Conservation (phyloP, 345 rosid genomes). For the Rhizophora apiculata region DNA sequence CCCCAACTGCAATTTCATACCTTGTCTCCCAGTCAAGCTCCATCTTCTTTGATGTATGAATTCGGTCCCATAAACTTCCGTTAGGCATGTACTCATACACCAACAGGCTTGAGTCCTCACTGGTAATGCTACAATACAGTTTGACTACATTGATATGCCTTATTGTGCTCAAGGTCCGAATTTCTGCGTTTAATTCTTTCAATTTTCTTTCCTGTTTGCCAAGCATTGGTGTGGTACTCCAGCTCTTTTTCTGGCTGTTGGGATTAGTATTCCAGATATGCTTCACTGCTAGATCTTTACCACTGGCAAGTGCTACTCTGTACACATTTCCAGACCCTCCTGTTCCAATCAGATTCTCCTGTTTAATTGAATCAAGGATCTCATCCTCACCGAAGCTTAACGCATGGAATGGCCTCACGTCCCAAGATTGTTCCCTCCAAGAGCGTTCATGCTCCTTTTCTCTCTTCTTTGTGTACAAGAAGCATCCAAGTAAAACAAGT, state of each 20-base stretch:
- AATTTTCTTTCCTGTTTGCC: constrained; percentile 37
- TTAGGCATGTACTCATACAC: constrained; percentile 92
- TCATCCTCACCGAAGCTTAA: constrained; percentile 69
- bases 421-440: constrained; percentile 74
- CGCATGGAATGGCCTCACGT: constrained; percentile 67
- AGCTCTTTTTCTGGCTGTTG: constrained; percentile 29
- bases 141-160: constrained; percentile 92
- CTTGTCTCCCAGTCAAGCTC: constrained; percentile 86
- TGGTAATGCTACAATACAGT: constrained; percentile 84
- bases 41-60: constrained; percentile 55
- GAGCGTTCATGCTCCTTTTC: constrained; percentile 49
- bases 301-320: constrained; percentile 54
- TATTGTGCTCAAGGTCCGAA: constrained; percentile 78
- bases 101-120: constrained; percentile 83
- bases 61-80: constrained; percentile 87
- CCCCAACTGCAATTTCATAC: constrained; percentile 75
- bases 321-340: constrained; percentile 91
- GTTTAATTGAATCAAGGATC: constrained; percentile 78
- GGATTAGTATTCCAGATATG: constrained; percentile 56
- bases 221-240: constrained; percentile 65
- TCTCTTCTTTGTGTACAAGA: constrained; percentile 48
- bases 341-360: constrained; percentile 80
- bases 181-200: constrained; percentile 77
- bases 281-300: constrained; percentile 80
- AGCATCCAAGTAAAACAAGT: constrained; percentile 46